Evolutionary conservation across 2,329 filamentous ascomycete genomes (phyloP).

Genomic region (Aureobasidium sp.): DNA sequence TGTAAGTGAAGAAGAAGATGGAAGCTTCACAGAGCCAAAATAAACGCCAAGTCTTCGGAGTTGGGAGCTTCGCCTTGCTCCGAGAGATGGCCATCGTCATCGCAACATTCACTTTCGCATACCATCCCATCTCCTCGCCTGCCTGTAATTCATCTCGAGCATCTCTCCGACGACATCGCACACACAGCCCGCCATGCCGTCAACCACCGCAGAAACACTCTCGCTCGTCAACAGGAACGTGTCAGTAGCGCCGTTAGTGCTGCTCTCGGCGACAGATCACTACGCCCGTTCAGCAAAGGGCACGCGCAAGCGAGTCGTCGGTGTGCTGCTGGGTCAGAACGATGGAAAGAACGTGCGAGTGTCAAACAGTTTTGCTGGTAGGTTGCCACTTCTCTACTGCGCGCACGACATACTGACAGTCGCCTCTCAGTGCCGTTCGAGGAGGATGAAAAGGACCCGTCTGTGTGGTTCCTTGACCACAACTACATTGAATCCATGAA

Average conservation of each 20-base stretch:
- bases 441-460: conserved; percentile 96
- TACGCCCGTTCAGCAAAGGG: conserved; percentile 91
- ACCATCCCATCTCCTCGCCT: neutral
- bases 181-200: conserved; percentile 59
- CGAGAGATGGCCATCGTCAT: neutral
- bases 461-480: conserved; percentile 98
- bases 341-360: conserved; percentile 93
- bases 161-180: neutral
- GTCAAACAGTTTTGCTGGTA: conserved; percentile 98
- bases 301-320: conserved; percentile 80
- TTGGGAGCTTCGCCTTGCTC: neutral
- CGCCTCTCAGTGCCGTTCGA: conserved; percentile 75
- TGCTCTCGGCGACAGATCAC: conserved; percentile 96
- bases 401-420: conserved; percentile 12
- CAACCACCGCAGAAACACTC: conserved; percentile 92
- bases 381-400: conserved; percentile 24
- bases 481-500: conserved; percentile 99
- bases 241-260: conserved; percentile 92
- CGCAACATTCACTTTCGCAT: conserved; percentile 1
- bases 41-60: conserved; percentile 4
- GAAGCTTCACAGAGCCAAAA: neutral
- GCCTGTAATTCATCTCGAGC: neutral
- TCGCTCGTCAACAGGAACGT: conserved; percentile 91
- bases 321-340: conserved; percentile 89
- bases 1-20: neutral